A percentile compares a stretch with the other conserved stretches of the same genome.
Evolutionary conservation across 2,329 filamentous ascomycete species (phyloP).

Genomic region (Parastagonospora avenae): DNA sequence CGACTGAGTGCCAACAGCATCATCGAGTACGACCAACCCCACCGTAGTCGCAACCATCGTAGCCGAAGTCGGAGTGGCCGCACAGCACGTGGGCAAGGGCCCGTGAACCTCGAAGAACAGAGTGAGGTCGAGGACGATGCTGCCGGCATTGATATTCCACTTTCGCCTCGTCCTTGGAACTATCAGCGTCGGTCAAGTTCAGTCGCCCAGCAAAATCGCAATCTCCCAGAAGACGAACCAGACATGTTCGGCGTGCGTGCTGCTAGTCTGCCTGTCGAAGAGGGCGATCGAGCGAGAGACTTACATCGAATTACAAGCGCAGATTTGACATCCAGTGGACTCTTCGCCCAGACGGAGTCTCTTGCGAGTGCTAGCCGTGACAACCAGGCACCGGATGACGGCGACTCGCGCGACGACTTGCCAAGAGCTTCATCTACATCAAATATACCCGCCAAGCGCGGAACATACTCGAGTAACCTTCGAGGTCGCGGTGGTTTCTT

Average conservation of each 20-base stretch:
- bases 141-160: slow-evolving; percentile 74
- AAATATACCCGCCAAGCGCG: slow-evolving; percentile 35
- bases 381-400: slow-evolving; percentile 15
- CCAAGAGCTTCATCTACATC: slow-evolving; percentile 34
- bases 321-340: slow-evolving; percentile 67
- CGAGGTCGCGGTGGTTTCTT: slow-evolving; percentile 39
- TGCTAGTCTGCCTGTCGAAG: slow-evolving; percentile 68
- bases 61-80: slow-evolving; percentile 40
- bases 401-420: slow-evolving; percentile 35
- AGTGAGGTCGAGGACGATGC: slow-evolving; percentile 53
- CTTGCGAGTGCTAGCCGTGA: slow-evolving; percentile 36
- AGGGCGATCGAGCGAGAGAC: slow-evolving; percentile 53
- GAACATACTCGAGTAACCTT: slow-evolving; percentile 24
- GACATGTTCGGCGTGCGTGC: slow-evolving; percentile 68
- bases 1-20: slow-evolving; percentile 91
- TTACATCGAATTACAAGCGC: slow-evolving; percentile 43
- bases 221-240: slow-evolving; percentile 66
- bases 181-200: slow-evolving; percentile 68
- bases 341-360: slow-evolving; percentile 56
- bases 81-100: slow-evolving; percentile 37
- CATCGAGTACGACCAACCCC: slow-evolving; percentile 64
- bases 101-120: slow-evolving; percentile 30
- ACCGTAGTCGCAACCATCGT: slow-evolving; percentile 33
- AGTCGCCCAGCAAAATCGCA: slow-evolving; percentile 67
- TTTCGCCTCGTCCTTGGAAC: slow-evolving; percentile 65